A percentile compares a stretch with the other conserved stretches of the same genome.
These are phyloP conservation scores for Fraxinus angustifolia DNA, from an alignment of 305 asterid species.

Conservation along the genomic window DNA sequence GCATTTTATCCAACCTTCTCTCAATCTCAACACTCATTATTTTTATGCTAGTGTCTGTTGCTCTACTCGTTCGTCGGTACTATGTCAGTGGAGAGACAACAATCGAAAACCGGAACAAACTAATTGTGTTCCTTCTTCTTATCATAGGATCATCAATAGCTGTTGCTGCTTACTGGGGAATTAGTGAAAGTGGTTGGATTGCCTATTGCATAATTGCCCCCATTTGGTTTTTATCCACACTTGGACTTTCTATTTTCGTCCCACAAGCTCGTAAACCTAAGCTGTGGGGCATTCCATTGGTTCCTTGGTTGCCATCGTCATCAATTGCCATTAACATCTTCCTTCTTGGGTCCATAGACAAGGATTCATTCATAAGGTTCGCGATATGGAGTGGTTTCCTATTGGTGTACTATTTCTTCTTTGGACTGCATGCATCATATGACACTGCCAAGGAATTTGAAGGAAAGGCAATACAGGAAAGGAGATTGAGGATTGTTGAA, in stretches of 20 bases:
- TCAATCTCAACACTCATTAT: slow-evolving; percentile 68
- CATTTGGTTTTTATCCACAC: slow-evolving; percentile 44
- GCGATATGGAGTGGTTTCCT: slow-evolving; percentile 39
- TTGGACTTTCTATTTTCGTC: slow-evolving; percentile 36
- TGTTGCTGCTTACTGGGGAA: slow-evolving; percentile 54
- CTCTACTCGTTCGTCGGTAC: slow-evolving; percentile 60
- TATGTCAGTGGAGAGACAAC: slow-evolving; percentile 56
- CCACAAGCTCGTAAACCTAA: slow-evolving; percentile 49
- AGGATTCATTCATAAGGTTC: slow-evolving; percentile 41
- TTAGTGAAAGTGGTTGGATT: slow-evolving; percentile 44
- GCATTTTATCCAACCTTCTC: slow-evolving; percentile 42
- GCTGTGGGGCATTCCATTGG: slow-evolving; percentile 57
- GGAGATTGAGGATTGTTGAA: slow-evolving; percentile 28
- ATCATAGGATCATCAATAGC: slow-evolving; percentile 50
- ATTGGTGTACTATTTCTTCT: slow-evolving; percentile 38
- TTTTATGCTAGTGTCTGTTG: slow-evolving; percentile 61
- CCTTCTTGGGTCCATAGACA: slow-evolving; percentile 50
- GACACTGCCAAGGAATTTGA: slow-evolving; percentile 46
- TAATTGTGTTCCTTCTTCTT: slow-evolving; percentile 27
- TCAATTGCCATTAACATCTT: slow-evolving; percentile 49
- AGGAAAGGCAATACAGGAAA: slow-evolving; percentile 14
- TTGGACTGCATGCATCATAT: slow-evolving; percentile 55
- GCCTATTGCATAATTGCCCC: slow-evolving; percentile 43
- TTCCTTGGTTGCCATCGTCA: slow-evolving; percentile 55
- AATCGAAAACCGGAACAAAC: slow-evolving; percentile 34